Percentiles rank a stretch among this genome's conserved stretches.
phyloP scores from a whole-genome alignment of 495 filamentous ascomycete genomes.

The Chaetomidium leptoderma region DNA sequence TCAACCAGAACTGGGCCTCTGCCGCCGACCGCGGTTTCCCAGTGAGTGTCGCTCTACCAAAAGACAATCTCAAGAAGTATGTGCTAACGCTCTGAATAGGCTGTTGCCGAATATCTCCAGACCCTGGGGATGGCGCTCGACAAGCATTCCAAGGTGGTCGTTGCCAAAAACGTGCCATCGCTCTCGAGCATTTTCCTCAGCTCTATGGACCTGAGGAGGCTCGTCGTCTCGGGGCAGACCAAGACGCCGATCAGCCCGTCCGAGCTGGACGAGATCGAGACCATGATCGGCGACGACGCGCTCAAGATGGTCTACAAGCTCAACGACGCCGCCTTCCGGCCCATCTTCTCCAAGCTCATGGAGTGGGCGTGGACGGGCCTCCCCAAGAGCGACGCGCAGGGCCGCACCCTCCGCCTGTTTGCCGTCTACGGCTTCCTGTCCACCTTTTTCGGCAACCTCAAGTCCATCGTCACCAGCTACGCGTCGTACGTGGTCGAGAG shows the following conservation, averaged over 20 bases:
- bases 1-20: slow-evolving; percentile 65
- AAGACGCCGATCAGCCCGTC: slow-evolving; percentile 17
- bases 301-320: slow-evolving; percentile 93
- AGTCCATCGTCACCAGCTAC: slow-evolving; percentile 92
- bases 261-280: slow-evolving; percentile 53
- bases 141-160: slow-evolving; percentile 66
- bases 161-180: slow-evolving; percentile 62
- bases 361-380: slow-evolving; percentile 64
- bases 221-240: slow-evolving; percentile 31
- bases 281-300: slow-evolving; percentile 56
- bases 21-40: slow-evolving; percentile 55
- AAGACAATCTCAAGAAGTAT: neutral
- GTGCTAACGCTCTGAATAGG: slow-evolving; percentile 39
- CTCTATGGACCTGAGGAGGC: slow-evolving; percentile 66
- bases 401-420: slow-evolving; percentile 51
- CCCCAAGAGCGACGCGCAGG: slow-evolving; percentile 57
- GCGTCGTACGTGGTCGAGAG: slow-evolving; percentile 76
- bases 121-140: slow-evolving; percentile 64
- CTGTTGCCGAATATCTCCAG: slow-evolving; percentile 62
- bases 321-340: slow-evolving; percentile 94
- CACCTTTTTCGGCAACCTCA: slow-evolving; percentile 75
- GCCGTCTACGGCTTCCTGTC: slow-evolving; percentile 77
- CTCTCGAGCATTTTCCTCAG: slow-evolving; percentile 68
- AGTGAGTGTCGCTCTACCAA: slow-evolving; percentile 41
- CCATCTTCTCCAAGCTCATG: slow-evolving; percentile 74